Conservation (phyloP, 2,329 filamentous ascomycete genomes). For the Aureobasidium subglaciale region DNA sequence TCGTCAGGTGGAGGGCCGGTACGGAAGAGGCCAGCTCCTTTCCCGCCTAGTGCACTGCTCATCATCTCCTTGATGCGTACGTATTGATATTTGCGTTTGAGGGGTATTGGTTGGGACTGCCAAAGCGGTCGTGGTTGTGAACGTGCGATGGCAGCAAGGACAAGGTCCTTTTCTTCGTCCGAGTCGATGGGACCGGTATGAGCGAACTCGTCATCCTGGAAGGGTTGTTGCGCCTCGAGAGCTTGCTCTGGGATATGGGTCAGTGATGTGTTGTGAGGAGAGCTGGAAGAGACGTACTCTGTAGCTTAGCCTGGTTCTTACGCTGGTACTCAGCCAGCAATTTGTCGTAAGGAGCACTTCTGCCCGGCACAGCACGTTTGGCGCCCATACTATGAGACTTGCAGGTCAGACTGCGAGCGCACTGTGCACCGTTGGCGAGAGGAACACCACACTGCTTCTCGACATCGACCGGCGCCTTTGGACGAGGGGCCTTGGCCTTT, state of each 20-base stretch:
- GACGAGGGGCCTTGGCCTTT: slow-evolving; percentile 63
- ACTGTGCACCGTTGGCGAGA: slow-evolving; percentile 75
- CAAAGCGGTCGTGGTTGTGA: slow-evolving; percentile 74
- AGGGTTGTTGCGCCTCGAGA: slow-evolving; percentile 84
- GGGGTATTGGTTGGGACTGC: slow-evolving; percentile 51
- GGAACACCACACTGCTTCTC: slow-evolving; percentile 87
- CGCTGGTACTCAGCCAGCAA: slow-evolving; percentile 64
- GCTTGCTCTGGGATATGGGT: slow-evolving; percentile 60
- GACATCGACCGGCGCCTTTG: slow-evolving; percentile 86
- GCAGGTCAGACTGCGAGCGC: slow-evolving; percentile 79
- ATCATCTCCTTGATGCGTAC: slow-evolving; percentile 59
- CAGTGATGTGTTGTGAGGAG: slow-evolving; percentile 13
- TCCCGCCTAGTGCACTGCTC: slow-evolving; percentile 43
- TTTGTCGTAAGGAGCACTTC: slow-evolving; percentile 86
- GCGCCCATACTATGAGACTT: slow-evolving; percentile 93
- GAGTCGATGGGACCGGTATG: slow-evolving; percentile 73
- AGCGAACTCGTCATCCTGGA: slow-evolving; percentile 76
- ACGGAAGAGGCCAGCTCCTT: slow-evolving; percentile 19
- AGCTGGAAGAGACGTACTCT: slow-evolving; percentile 52
- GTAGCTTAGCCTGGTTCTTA: slow-evolving; percentile 97
- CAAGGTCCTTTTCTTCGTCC: slow-evolving; percentile 84
- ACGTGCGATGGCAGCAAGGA: slow-evolving; percentile 70
- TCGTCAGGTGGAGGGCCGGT: slow-evolving; percentile 10
- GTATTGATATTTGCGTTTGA: slow-evolving; percentile 49
- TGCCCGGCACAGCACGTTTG: slow-evolving; percentile 75